Percentiles rank a stretch among this genome's conserved stretches.
phyloP scores from a whole-genome alignment of 805 yeast genomes.

The Candida yuanshanica region DNA sequence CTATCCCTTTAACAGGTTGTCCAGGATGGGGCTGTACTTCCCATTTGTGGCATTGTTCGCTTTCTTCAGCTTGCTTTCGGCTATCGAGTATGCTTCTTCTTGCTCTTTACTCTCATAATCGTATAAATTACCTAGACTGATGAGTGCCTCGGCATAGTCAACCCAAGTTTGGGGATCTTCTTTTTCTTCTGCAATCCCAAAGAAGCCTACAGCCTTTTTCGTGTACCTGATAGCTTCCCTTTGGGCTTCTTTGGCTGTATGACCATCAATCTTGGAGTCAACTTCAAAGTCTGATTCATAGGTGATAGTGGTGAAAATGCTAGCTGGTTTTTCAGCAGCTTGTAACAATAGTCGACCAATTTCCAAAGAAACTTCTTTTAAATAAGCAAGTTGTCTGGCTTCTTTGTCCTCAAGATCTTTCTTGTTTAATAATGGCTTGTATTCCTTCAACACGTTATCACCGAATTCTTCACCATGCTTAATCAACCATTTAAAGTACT shows the following conservation, averaged over 20 bases:
- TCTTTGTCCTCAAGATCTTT: constrained; percentile 13
- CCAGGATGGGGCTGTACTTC: constrained; percentile 58
- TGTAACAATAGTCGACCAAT: constrained; percentile 60
- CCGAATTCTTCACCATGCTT: constrained; percentile 22
- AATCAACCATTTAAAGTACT: constrained; percentile 47
- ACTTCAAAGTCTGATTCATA: constrained; percentile 49
- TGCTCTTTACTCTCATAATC: constrained; percentile 65
- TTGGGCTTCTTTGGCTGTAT: constrained; percentile 38
- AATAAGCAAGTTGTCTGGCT: constrained; percentile 22
- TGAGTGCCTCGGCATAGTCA: constrained; percentile 78
- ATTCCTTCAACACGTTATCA: constrained; percentile 12
- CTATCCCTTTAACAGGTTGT: constrained; percentile 35
- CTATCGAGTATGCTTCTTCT: constrained; percentile 57
- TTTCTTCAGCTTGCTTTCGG: constrained; percentile 58
- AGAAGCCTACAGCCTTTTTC: constrained; percentile 47
- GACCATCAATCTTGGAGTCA: constrained; percentile 21
- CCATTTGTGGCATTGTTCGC: constrained; percentile 83
- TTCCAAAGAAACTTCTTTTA: constrained; percentile 38
- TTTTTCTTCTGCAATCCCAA: constrained; percentile 55
- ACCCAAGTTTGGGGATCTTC: constrained; percentile 82
- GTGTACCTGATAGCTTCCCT: constrained; percentile 42
- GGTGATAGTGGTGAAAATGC: constrained; percentile 46
- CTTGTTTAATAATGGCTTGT: constrained; percentile 9
- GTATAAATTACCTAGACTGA: constrained; percentile 69
- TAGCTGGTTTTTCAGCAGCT: constrained; percentile 59